Evolutionary conservation across 2,329 filamentous ascomycete genomes (phyloP).

Genomic region (Exserohilum rostratum): DNA sequence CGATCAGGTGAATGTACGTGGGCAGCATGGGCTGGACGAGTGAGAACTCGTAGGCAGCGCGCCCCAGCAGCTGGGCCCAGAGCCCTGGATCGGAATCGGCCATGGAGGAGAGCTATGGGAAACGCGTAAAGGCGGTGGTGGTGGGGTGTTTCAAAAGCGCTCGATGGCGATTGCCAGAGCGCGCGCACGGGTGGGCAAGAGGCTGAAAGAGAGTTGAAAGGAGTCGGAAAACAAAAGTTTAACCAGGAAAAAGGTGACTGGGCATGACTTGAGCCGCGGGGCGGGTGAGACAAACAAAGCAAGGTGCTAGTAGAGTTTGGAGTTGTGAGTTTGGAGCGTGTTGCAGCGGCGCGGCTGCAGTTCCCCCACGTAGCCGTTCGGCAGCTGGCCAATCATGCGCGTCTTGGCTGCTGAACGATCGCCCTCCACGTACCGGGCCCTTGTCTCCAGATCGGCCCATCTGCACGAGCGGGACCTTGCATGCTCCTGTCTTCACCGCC

Average conservation of each 20-base stretch:
- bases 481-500: slow-evolving; percentile 18
- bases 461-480: slow-evolving; percentile 28
- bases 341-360: slow-evolving; percentile 1
- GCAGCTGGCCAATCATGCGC: slow-evolving; percentile 18
- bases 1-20: slow-evolving; percentile 65
- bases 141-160: background rate
- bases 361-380: background rate
- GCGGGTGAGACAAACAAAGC: background rate
- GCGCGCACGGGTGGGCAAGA: background rate
- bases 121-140: background rate
- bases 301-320: background rate
- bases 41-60: slow-evolving; percentile 53
- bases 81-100: slow-evolving; percentile 38
- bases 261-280: background rate
- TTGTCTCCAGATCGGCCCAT: slow-evolving; percentile 18
- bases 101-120: slow-evolving; percentile 25
- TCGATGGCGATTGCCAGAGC: background rate
- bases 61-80: slow-evolving; percentile 36
- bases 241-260: background rate
- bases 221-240: background rate
- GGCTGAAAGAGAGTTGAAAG: background rate
- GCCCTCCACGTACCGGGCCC: slow-evolving; percentile 11
- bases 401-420: slow-evolving; percentile 11
- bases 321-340: background rate
- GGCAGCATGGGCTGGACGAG: slow-evolving; percentile 53